Percentiles rank a stretch among this genome's conserved stretches.
Evolutionary conservation across 169 alveolate species (phyloP).

Genomic region (Eimeria praecox): DNA sequence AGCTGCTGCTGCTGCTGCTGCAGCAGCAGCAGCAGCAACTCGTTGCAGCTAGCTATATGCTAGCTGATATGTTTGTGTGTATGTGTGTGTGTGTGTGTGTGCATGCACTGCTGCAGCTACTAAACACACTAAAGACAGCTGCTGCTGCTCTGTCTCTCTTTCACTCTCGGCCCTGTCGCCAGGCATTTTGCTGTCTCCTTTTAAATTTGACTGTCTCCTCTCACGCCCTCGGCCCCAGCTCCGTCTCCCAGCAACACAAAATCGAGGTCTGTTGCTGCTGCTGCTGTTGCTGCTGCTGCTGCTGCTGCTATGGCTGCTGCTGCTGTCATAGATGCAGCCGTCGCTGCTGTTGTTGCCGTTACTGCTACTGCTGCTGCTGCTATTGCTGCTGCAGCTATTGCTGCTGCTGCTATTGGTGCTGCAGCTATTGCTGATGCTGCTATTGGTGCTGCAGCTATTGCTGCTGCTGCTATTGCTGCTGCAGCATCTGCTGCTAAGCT

Average conservation of each 20-base stretch:
- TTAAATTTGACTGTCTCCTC: slow-evolving; percentile 48
- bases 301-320: slow-evolving; percentile 11
- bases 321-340: background rate
- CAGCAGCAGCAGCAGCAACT: background rate
- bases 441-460: background rate
- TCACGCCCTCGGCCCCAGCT: slow-evolving; percentile 11
- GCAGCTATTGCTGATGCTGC: background rate
- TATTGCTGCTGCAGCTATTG: background rate
- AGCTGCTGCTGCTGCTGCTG: background rate
- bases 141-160: slow-evolving; percentile 1
- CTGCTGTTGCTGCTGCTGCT: slow-evolving; percentile 42
- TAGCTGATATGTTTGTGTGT: background rate
- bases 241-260: slow-evolving; percentile 4
- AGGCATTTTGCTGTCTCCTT: slow-evolving; percentile 23
- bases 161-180: slow-evolving; percentile 43
- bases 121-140: background rate
- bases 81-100: background rate
- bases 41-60: background rate
- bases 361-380: slow-evolving; percentile 37
- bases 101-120: no score
- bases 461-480: background rate
- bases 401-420: background rate
- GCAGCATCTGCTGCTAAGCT: slow-evolving; percentile 6
- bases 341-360: background rate
- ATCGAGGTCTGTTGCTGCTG: slow-evolving; percentile 28